These are phyloP conservation scores for Kodamaea plutei DNA, from an alignment of 1,139 yeast genomes.

Conservation along the genomic window DNA sequence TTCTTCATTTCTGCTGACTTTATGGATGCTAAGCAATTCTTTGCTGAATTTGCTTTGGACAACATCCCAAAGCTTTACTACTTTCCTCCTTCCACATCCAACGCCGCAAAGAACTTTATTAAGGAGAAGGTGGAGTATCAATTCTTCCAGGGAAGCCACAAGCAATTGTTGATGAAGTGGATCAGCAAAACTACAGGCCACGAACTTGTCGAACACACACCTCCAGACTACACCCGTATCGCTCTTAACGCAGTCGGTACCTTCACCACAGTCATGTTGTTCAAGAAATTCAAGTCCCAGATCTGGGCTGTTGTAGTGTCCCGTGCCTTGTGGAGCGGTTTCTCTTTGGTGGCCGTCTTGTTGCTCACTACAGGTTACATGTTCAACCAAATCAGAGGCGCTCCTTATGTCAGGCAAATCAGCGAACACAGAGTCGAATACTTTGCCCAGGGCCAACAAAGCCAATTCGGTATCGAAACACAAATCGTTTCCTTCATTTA, in stretches of 20 bases:
- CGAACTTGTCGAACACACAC: conserved; percentile 47
- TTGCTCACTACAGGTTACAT: conserved; percentile 86
- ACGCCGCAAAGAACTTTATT: conserved; percentile 24
- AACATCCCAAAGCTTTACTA: conserved; percentile 77
- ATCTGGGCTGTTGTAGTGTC: conserved; percentile 24
- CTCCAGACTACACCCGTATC: conserved; percentile 53
- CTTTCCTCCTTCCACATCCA: conserved; percentile 52
- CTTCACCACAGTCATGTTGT: conserved; percentile 21
- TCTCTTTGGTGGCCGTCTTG: conserved; percentile 56
- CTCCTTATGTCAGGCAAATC: conserved; percentile 62
- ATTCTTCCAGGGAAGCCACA: conserved; percentile 53
- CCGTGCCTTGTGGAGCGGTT: conserved; percentile 57
- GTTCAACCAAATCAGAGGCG: conserved; percentile 82
- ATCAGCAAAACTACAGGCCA: conserved; percentile 39
- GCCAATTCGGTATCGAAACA: conserved; percentile 80
- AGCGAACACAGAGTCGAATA: conserved; percentile 57
- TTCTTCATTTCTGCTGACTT: conserved; percentile 77
- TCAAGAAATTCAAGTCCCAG: conserved; percentile 31
- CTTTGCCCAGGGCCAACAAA: conserved; percentile 62
- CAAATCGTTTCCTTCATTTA: conserved; percentile 66
- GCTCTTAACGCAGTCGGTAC: conserved; percentile 42
- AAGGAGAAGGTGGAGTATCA: conserved; percentile 43
- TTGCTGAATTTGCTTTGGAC: conserved; percentile 53
- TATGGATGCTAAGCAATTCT: conserved; percentile 49
- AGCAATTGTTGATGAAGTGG: conserved; percentile 36